Base-by-base conservation (phyloP, 345 rosid species). In the Pistacia integerrima region DNA sequence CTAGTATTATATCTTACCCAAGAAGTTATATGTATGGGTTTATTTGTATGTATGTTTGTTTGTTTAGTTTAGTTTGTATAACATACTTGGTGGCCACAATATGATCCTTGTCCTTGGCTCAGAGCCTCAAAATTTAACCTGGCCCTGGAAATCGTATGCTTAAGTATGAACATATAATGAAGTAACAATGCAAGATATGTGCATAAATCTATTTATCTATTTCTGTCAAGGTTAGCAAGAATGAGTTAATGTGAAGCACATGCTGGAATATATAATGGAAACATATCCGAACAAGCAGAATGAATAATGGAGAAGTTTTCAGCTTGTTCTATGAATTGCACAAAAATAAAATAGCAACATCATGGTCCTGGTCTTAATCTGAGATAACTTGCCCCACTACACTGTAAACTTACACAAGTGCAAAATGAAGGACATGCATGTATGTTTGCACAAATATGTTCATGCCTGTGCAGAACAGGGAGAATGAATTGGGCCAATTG, bases 31-130 rank as follows among this genome's bases (percentile, higher is more conserved):
- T 52, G n/a, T 11, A 52, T 52, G 56, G 17, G 17, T 52, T 11
- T 52, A 52, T 52, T 52, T 48, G 18, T n/a, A 9, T 17, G 30
- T 44, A 9, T 17, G 30, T 44, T 22, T 48, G 30, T 44, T 22
- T 48, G 6, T 18, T 38, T 65, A 65, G n/a, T 46, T 64, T 64
- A 64, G 68, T 48, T 5, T 51, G 59, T 41, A 33, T 51, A n/a
- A 57, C 54, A 51, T 72, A 44, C 8, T 46, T 44, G 3, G 76
- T 48, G 35, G 67, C 18, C 6, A 18, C 22, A 25, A 13, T 36
- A 8, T 49, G 20, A n/a, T 49, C 71, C 55, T 49, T n/a, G 70
- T 25, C 41, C 49, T 67, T 57, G 14, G 56, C 71, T 67, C 38
- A 13, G 7, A 48, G 14, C 36, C 71, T 67, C 38, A 25, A 12